Conservation (phyloP, 805 yeast species). For the Candida montana region DNA sequence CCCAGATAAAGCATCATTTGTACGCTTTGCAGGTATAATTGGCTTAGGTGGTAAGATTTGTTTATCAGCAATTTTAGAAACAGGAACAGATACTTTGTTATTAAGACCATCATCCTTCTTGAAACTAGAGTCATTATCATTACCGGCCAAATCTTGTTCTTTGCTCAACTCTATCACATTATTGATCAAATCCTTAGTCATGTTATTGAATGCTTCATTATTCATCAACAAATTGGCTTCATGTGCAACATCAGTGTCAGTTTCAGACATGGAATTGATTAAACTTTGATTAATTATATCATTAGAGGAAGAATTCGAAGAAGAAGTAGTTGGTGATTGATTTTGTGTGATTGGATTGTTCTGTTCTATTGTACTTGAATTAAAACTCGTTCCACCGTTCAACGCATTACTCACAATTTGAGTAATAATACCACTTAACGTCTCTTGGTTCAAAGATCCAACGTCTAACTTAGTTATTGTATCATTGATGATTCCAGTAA, state of each 20-base stretch:
- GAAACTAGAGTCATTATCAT: not conserved
- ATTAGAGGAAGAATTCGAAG: not conserved
- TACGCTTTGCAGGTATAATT: constrained; percentile 17
- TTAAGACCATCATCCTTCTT: not conserved
- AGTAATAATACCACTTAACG: constrained; percentile 22
- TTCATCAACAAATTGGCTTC: constrained; percentile 5
- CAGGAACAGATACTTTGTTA: not conserved
- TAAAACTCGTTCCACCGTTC: not conserved
- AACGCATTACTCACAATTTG: constrained; percentile 22
- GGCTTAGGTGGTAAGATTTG: not conserved
- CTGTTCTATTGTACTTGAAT: not conserved
- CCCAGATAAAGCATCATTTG: constrained; percentile 17
- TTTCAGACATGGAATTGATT: constrained; percentile 1
- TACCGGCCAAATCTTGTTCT: not conserved
- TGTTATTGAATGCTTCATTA: constrained; percentile 4
- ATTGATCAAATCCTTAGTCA: constrained; percentile 8
- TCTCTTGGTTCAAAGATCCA: constrained; percentile 37
- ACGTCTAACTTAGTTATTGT: constrained; percentile 37
- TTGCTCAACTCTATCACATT: constrained; percentile 7
- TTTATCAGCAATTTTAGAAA: not conserved
- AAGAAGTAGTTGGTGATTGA: not conserved
- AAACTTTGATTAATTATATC: constrained; percentile 1
- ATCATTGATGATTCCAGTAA: constrained; percentile 24
- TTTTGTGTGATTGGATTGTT: too few relatives aligned
- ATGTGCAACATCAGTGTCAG: not conserved